Percentiles rank a stretch among this genome's conserved stretches.
phyloP scores from a whole-genome alignment of 2,329 filamentous ascomycete species.

The Escovopsis weberi region DNA sequence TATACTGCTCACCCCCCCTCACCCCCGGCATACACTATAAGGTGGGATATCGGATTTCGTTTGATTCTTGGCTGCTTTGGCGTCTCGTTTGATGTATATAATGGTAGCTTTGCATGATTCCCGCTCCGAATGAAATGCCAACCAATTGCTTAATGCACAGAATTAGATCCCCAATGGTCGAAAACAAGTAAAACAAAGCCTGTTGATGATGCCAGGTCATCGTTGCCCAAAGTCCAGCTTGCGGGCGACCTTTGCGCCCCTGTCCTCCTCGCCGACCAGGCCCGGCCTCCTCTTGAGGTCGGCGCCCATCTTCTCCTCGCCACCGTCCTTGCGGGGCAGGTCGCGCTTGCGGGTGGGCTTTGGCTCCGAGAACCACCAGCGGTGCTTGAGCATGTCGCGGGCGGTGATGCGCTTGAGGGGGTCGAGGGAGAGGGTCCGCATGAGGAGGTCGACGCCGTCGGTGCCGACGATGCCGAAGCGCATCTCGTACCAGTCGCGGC shows the following conservation, averaged over 20 bases:
- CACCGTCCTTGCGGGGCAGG: slow-evolving; percentile 54
- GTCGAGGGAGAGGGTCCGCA: slow-evolving; percentile 72
- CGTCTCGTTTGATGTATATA: no score
- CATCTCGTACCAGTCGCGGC: slow-evolving; percentile 56
- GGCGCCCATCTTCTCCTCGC: slow-evolving; percentile 61
- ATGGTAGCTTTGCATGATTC: no score
- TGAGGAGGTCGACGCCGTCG: slow-evolving; percentile 75
- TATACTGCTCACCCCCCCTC: no score
- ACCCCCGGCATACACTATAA: no score
- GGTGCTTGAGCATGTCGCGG: slow-evolving; percentile 61
- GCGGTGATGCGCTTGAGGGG: slow-evolving; percentile 74
- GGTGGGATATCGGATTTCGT: no score
- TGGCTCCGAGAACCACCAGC: slow-evolving; percentile 76
- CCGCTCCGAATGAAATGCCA: no score
- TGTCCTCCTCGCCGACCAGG: slow-evolving; percentile 46
- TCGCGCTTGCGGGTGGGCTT: slow-evolving; percentile 70
- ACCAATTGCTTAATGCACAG: no score
- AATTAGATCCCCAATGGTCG: not conserved
- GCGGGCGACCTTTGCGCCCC: slow-evolving; percentile 63
- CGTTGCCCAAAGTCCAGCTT: slow-evolving; percentile 61
- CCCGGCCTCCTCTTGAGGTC: slow-evolving; percentile 64
- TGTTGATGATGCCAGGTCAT: slow-evolving; percentile 12
- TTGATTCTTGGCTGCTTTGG: no score
- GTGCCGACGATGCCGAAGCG: slow-evolving; percentile 69
- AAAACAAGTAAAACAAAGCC: not conserved